phyloP scores from a whole-genome alignment of 2,329 filamentous ascomycete genomes.

The Torrubiella hemipterigena region DNA sequence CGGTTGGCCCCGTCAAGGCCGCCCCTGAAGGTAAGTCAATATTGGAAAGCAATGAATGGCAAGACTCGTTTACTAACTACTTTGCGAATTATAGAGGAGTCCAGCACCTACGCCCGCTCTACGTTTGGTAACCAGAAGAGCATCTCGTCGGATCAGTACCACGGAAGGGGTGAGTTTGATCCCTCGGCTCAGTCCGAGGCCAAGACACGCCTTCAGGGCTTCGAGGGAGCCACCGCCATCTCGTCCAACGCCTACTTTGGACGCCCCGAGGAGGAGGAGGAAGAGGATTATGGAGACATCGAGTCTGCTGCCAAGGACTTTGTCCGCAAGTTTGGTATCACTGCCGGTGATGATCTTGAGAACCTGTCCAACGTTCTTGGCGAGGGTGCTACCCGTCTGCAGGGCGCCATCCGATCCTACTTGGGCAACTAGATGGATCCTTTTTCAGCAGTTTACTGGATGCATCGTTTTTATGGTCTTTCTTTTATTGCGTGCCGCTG shows the following conservation, averaged over 20 bases:
- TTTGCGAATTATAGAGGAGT: conserved; percentile 43
- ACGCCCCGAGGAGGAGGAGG: conserved; percentile 69
- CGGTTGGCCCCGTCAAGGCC: conserved; percentile 66
- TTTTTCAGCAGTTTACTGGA: background rate
- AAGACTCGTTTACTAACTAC: background rate
- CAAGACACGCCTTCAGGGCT: conserved; percentile 76
- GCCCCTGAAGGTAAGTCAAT: conserved; percentile 47
- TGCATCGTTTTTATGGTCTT: background rate
- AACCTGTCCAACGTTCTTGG: conserved; percentile 75
- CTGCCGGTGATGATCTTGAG: conserved; percentile 89
- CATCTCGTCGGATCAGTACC: conserved; percentile 97
- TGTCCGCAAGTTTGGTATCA: conserved; percentile 87
- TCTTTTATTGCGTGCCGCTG: too few species aligned
- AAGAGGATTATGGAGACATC: conserved; percentile 78
- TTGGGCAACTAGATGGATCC: conserved; percentile 37
- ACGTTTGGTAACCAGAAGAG: conserved; percentile 92
- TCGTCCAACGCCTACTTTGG: conserved; percentile 98
- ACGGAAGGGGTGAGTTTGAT: conserved; percentile 81
- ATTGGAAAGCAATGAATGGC: background rate
- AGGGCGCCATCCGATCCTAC: conserved; percentile 60
- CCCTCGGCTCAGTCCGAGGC: conserved; percentile 71
- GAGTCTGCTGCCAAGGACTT: conserved; percentile 95
- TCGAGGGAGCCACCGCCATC: conserved; percentile 85
- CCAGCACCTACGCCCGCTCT: conserved; percentile 68
- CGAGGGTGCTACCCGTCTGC: conserved; percentile 72